Percentiles rank a stretch among this genome's conserved stretches.
Evolutionary conservation across 768 basidiomycete genomes (phyloP).

Genomic region (Amanita pallidorosea): DNA sequence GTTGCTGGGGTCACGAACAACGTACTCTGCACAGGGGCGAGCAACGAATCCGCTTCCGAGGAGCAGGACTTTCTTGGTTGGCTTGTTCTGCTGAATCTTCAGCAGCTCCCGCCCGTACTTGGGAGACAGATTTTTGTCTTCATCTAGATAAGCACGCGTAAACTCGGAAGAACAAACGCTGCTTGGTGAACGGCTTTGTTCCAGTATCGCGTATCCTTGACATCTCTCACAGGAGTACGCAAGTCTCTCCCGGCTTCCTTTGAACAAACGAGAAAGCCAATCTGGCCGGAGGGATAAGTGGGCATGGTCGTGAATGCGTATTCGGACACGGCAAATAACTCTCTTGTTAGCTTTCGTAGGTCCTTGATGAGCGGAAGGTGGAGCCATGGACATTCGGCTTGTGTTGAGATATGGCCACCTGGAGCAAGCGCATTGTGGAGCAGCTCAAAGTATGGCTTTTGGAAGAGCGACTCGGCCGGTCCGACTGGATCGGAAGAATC

Average conservation of each 20-base stretch:
- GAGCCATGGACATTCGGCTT: constrained; percentile 93
- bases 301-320: constrained; percentile 97
- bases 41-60: constrained; percentile 96
- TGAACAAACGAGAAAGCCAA: constrained; percentile 87
- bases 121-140: constrained; percentile 62
- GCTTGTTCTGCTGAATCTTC: constrained; percentile 27
- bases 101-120: constrained; percentile 58
- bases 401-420: constrained; percentile 90
- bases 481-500: constrained; percentile 98
- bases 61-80: constrained; percentile 66
- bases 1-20: constrained; percentile 74
- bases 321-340: constrained; percentile 71
- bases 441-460: constrained; percentile 95
- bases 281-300: constrained; percentile 97
- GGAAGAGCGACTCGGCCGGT: constrained; percentile 88
- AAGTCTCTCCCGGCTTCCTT: constrained; percentile 66
- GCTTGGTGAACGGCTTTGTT: constrained; percentile 69
- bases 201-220: constrained; percentile 74
- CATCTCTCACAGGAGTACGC: constrained; percentile 59
- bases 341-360: constrained; percentile 55
- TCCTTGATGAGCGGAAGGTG: constrained; percentile 81
- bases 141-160: constrained; percentile 61
- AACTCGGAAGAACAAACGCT: constrained; percentile 91
- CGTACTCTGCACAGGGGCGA: constrained; percentile 91
- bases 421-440: constrained; percentile 82